Evolutionary conservation across 2,329 filamentous ascomycete genomes (phyloP), one percentile per base, ranked within the genome.

Genomic region (Pseudocercospora cruenta): DNA sequence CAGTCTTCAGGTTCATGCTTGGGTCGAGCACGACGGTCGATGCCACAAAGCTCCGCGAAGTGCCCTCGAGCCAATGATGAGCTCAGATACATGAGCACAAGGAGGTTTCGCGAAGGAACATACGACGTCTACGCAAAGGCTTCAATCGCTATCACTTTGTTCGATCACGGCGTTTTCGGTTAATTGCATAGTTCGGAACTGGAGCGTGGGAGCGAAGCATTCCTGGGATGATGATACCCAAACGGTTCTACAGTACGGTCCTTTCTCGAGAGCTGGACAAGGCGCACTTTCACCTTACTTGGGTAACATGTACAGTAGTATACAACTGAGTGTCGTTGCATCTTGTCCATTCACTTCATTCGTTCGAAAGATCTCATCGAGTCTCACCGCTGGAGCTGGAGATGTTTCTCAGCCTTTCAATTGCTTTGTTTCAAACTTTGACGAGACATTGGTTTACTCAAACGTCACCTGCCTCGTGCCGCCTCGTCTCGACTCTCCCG

Each of bases 171-270:
- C 51, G 51, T 55, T 55, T n/a, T 51, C 10, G n/a, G 47, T 24
- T 43, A 16, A 43, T 43, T n/a, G 39, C 39, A 43, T 19, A 4
- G 16, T 43, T 43, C 39, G 39, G 21, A 12, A 51, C 24, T 12
- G 47, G 47, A 51, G 47, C 21, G 21, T 8, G n/a, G 24, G 47
- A 26, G 51, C 51, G n/a, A 55, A n/a, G 51, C 51, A 55, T 55
- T 51, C 47, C 12, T 33, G 22, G 28, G 55, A 43, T 19, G 31
- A 39, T 22, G 55, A 58, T 58, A 43, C 55, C 55, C 55, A 16
- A 53, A 26, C 55, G 55, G 55, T 58, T 14, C 19, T 36, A 58
- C 55, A 36, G 55, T 24, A 58, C 33, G 54, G 31, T 33, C 54
- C 8, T 58, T 58, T 39, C 19, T 39, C 26, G 9, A 28, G 31